A percentile compares a stretch with the other conserved stretches of the same genome.
Evolutionary conservation across 2,329 filamentous ascomycete genomes (phyloP).

Genomic region (Apiospora phragmitis): DNA sequence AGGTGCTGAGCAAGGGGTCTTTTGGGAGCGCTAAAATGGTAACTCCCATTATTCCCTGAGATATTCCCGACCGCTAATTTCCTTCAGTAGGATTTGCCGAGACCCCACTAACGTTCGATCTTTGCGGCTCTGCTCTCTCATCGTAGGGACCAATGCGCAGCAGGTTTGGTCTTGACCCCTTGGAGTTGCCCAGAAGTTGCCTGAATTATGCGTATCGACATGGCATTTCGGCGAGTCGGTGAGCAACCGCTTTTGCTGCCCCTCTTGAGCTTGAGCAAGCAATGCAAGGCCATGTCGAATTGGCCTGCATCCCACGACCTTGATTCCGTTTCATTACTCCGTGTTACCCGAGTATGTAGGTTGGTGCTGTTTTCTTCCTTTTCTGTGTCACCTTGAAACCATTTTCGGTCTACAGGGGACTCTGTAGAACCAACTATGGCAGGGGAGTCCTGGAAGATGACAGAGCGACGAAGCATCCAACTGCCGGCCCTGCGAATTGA

Average conservation of each 20-base stretch:
- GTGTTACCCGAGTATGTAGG: not conserved
- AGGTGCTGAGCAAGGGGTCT: not conserved
- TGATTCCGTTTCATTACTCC: not conserved
- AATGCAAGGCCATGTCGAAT: not conserved
- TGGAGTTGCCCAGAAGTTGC: not conserved
- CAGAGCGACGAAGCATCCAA: not conserved
- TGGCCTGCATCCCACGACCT: not conserved
- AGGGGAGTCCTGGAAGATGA: not conserved
- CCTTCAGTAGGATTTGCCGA: not conserved
- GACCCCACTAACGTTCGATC: not conserved
- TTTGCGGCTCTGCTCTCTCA: not conserved
- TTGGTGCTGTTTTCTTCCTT: not conserved
- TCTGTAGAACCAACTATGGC: too few species aligned
- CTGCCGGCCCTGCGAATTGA: not conserved
- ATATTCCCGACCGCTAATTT: not conserved
- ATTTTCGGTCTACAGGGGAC: too few species aligned
- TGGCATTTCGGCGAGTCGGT: not conserved
- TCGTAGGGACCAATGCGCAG: not conserved
- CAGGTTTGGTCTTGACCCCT: not conserved
- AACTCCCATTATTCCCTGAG: not conserved
- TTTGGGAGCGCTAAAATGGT: not conserved
- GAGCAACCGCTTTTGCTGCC: not conserved
- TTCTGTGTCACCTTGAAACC: not conserved
- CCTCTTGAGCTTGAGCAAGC: not conserved
- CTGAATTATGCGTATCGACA: not conserved